Evolutionary conservation across 2,329 filamentous ascomycete genomes (phyloP), one percentile per base, ranked within the genome.

Genomic region (Chaetomiaceae sp.): DNA sequence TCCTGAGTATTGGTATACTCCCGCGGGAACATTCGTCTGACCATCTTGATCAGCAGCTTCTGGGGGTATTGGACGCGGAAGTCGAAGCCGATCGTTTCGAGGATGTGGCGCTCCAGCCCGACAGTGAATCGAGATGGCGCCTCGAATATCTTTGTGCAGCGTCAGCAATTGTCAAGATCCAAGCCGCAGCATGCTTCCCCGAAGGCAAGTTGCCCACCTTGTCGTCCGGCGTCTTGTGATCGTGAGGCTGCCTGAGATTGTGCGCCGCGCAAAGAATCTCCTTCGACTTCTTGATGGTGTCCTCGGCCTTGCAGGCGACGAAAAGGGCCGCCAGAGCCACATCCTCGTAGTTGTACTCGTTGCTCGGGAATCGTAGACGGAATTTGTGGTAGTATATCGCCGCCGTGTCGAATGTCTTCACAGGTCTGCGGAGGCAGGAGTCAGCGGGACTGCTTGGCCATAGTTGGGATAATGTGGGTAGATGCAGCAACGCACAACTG

Each of bases 261-360:
- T 92, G 90, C 22, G 89, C 87, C 1, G 91, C 91, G 54, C 90
- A 95, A 15, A 97, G 77, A 57, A 99, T 95, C 59, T 99, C 94
- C 54, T 83, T 84, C 3, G 90, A 95, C 75, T 97, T 97, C 73
- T 99, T 99, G 61, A 96, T 81, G 0, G 94, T 99, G 69, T 99
- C 94, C 71, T 99, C 94, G 42, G 95, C 91, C 74, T 99, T 99
- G 77, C 92, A 97, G 2, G 91, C 91, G 3, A 91, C 88, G 65
- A 97, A 92, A 8, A 99, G 75, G 22, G 90, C 87, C 1, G 94
- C 90, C 6, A 94, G 82, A 0, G 92, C 90, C 1, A 90, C 91
- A 67, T 97, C 92, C 69, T 89, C 72, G 59, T 85, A 91, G 68
- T 88, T 88, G 70, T 95, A 96, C 65, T 95, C 91, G 60, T 77